Evolutionary conservation across 2,329 filamentous ascomycete species (phyloP), one percentile per base, ranked within the genome.

Genomic region (Colletotrichum phormii): DNA sequence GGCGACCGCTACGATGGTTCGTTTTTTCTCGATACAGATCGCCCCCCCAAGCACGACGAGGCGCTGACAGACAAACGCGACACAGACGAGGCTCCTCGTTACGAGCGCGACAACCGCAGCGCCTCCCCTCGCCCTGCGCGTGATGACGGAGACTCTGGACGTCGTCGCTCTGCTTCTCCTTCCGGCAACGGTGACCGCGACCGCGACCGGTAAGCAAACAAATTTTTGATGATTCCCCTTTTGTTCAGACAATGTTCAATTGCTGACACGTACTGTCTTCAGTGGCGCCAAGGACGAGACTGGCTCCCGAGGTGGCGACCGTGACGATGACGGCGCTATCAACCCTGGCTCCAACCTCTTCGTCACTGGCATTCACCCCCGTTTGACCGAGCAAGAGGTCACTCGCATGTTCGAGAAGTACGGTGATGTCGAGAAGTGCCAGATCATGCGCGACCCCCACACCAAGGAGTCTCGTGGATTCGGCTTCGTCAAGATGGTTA

Each of bases 401-500:
- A 93, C 94, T 67, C 95, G 95, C 82, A 92, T 99, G 77, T 99
- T 99, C 81, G 95, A 98, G 86, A 99, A 98, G 86, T 98, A 98
- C 80, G 97, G 97, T 78, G 95, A 98, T 82, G 97, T 99, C 64
- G 96, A 98, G 86, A 98, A 97, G 86, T 98, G 96, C 87, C 97
- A 98, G 84, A 99, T 99, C 86, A 99, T 99, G 97, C 92, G 96
- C 80, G 97, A 99, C 81, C 97, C 97, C 75, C 97, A 99, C 85
- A 97, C 94, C 80, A 97, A 98, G 86, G 97, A 99, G 85, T 98
- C 96, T 78, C 97, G 97, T 84, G 97, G 97, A 77, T 99, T 99
- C 77, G 97, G 97, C 69, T 99, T 99, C 86, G 97, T 99, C 82
- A 98, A 99, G 88, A 98, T 99, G 96, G 92, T 95, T 74, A 97